Evolutionary conservation across 2,329 filamentous ascomycete species (phyloP).

Genomic region (Aschersonia sp.): DNA sequence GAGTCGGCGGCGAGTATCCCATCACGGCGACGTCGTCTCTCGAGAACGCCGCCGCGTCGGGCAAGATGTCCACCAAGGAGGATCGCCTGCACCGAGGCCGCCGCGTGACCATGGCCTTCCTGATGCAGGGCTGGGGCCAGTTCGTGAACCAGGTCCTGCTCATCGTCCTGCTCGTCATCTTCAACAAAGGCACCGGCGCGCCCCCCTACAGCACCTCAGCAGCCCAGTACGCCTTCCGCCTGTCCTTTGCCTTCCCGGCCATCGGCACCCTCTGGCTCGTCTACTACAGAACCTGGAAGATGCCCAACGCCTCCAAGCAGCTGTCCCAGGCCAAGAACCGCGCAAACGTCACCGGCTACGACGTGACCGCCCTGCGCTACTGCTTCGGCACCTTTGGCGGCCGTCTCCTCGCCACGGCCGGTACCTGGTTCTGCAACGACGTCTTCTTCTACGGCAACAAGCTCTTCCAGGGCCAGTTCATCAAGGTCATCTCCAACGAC

Average conservation of each 20-base stretch:
- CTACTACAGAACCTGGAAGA: constrained; percentile 93
- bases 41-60: constrained; percentile 76
- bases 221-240: constrained; percentile 79
- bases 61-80: constrained; percentile 77
- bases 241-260: constrained; percentile 85
- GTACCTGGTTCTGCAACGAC: constrained; percentile 90
- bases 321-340: constrained; percentile 75
- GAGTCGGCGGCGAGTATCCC: constrained; percentile 78
- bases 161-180: constrained; percentile 74
- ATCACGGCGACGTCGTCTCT: constrained; percentile 95
- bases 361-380: constrained; percentile 65
- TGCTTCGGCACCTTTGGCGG: constrained; percentile 76
- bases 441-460: constrained; percentile 99
- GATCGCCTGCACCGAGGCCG: constrained; percentile 91
- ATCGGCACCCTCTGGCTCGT: constrained; percentile 86
- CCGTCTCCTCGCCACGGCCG: constrained; percentile 73
- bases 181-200: constrained; percentile 62
- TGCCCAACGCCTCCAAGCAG: constrained; percentile 77
- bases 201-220: constrained; percentile 66
- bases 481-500: constrained; percentile 59
- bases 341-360: constrained; percentile 79
- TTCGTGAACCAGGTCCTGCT: constrained; percentile 85
- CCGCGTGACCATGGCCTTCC: constrained; percentile 87
- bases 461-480: constrained; percentile 88
- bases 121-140: constrained; percentile 98